Percentiles rank a stretch among this genome's conserved stretches.
Evolutionary conservation across 345 rosid species (phyloP).

Genomic region (Kernera saxatilis): DNA sequence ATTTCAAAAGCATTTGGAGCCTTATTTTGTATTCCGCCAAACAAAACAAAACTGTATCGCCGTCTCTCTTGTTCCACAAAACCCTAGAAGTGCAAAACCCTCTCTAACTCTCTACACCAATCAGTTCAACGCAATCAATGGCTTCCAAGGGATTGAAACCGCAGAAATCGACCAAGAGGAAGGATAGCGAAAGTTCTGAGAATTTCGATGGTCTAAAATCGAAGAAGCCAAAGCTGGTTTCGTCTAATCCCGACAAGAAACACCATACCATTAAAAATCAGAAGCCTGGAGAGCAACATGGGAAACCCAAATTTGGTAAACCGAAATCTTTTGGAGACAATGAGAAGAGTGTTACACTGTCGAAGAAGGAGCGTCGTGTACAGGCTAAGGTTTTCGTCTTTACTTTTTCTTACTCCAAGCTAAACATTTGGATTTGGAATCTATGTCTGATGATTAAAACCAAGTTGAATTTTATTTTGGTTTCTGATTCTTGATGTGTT

Average conservation of each 20-base stretch:
- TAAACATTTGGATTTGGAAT: background rate
- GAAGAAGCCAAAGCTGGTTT: constrained; percentile 25
- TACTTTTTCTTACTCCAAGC: background rate
- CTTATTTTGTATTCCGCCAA: background rate
- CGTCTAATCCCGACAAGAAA: constrained; percentile 7
- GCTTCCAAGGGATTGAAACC: constrained; percentile 14
- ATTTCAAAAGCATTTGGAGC: background rate
- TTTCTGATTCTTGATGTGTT: background rate
- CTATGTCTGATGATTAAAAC: background rate
- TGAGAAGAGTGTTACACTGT: background rate
- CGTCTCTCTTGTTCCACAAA: constrained; percentile 12
- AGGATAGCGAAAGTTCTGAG: constrained; percentile 9
- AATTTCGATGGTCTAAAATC: constrained; percentile 11
- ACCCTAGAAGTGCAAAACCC: constrained; percentile 29
- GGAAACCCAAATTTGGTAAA: constrained; percentile 2
- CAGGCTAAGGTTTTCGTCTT: constrained; percentile 22
- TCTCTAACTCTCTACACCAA: background rate
- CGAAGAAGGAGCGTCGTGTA: constrained; percentile 28
- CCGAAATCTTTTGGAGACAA: constrained; percentile 10
- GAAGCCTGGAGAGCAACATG: constrained; percentile 3
- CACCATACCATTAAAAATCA: background rate
- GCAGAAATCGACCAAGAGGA: constrained; percentile 25
- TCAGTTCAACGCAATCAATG: constrained; percentile 3
- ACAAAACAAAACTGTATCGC: background rate
- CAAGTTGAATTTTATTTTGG: background rate